Base-by-base conservation (phyloP, 768 basidiomycete species). In the Boletellus emodensis region DNA sequence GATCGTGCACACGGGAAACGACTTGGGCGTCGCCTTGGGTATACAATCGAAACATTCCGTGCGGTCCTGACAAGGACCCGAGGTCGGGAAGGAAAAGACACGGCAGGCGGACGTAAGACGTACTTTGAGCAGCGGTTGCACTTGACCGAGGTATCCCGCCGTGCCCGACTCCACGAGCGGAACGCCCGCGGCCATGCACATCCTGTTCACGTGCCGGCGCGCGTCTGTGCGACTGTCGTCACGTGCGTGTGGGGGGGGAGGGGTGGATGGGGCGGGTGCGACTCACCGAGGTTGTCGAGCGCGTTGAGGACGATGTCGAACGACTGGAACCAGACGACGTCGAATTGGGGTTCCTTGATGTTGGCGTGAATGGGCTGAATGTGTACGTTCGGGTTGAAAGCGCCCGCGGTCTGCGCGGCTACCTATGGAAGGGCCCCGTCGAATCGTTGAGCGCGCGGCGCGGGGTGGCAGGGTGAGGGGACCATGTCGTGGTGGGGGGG, bases 21-120 rank as follows among this genome's bases (percentile, higher is more conserved):
- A 87, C 65, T 94, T 98, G 0, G 94, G 93, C 0, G 89, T 87
- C 1, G 87, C 86, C 65, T 98, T 97, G 5, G 87, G 81, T n/a
- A 90, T 78, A 59, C 96, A 99, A 63, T 97, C 94, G 62, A 94
- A 98, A 69, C 96, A 99, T 63, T 97, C 94, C 2, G 91, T 90
- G 24, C 75, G 74, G 61, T 93, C 88, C 92, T 95, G 55, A 8
- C n/a, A n/a, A n/a, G n/a, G n/a, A n/a, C n/a, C n/a, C n/a, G n/a
- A n/a, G n/a, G n/a, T n/a, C n/a, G n/a, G n/a, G n/a, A 28, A 28
- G 26, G 8, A 8, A 28, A 28, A 4, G 26, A 28, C n/a, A n/a
- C n/a, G n/a, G n/a, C n/a, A n/a, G n/a, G n/a, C n/a, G n/a, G n/a
- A n/a, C n/a, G n/a, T n/a, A n/a, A n/a, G 67, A 46, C 57, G 38